Evolutionary conservation across 2,329 filamentous ascomycete species (phyloP).

Genomic region (Aspergillus fijiensis): DNA sequence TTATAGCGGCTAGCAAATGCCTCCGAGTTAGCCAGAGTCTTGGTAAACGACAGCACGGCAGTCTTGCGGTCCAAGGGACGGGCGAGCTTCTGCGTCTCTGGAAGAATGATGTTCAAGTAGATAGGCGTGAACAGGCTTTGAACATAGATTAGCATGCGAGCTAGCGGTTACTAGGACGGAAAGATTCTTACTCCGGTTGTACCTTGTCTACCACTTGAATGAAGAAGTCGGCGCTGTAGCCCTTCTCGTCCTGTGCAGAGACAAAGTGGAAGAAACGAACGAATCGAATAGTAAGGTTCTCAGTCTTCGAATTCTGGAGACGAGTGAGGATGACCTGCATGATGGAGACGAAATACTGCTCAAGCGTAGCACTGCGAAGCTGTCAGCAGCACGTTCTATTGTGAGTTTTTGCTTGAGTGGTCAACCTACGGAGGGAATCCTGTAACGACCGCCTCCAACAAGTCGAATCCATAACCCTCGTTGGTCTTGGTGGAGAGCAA

Average conservation of each 20-base stretch:
- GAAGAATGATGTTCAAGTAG: slow-evolving; percentile 83
- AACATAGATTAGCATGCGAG: slow-evolving; percentile 15
- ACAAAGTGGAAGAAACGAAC: slow-evolving; percentile 93
- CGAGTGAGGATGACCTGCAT: slow-evolving; percentile 77
- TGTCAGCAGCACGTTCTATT: slow-evolving; percentile 6
- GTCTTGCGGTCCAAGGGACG: slow-evolving; percentile 88
- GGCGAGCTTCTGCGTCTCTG: slow-evolving; percentile 82
- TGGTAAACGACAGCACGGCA: slow-evolving; percentile 88
- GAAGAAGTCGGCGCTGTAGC: slow-evolving; percentile 91
- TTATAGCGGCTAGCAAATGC: slow-evolving; percentile 79
- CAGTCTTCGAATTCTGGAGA: slow-evolving; percentile 70
- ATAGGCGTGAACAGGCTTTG: slow-evolving; percentile 72
- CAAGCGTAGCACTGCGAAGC: slow-evolving; percentile 57
- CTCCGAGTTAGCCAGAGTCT: slow-evolving; percentile 81
- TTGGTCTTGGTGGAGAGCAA: slow-evolving; percentile 78
- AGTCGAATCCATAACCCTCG: slow-evolving; percentile 82
- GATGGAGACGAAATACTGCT: slow-evolving; percentile 76
- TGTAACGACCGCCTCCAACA: slow-evolving; percentile 76
- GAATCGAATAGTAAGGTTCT: slow-evolving; percentile 82
- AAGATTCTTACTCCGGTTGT: slow-evolving; percentile 59
- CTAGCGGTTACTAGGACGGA: background rate
- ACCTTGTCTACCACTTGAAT: slow-evolving; percentile 79
- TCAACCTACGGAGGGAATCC: slow-evolving; percentile 67
- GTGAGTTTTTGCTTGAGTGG: background rate
- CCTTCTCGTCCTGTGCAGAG: slow-evolving; percentile 72